phyloP scores from a whole-genome alignment of 176 grass and related monocot species.

The Elymus sibiricus region DNA sequence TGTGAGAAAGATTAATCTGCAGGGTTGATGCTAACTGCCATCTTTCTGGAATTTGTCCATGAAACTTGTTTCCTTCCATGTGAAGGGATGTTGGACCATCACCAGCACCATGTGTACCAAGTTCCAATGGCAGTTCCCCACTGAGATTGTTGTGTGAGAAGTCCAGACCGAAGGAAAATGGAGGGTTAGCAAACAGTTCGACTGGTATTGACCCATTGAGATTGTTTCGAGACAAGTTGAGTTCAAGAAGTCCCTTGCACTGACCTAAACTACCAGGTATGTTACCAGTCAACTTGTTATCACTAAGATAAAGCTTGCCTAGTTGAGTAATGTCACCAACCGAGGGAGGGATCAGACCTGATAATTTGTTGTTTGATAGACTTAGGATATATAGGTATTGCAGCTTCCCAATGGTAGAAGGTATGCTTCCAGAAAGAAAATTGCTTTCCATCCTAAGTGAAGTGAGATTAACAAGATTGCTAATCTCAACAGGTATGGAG shows the following conservation, averaged over 20 bases:
- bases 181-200: neutral
- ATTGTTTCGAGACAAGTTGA: conserved; percentile 35
- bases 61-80: conserved; percentile 17
- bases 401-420: conserved; percentile 37
- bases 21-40: neutral
- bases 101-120: neutral
- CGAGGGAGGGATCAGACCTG: conserved; percentile 33
- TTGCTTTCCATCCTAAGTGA: conserved; percentile 37
- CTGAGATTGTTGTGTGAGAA: neutral
- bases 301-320: conserved; percentile 25
- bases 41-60: neutral
- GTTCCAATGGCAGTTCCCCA: neutral
- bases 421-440: conserved; percentile 44
- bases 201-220: conserved; percentile 13
- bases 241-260: conserved; percentile 20
- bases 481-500: conserved; percentile 28
- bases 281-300: conserved; percentile 36
- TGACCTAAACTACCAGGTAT: conserved; percentile 34
- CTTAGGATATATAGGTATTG: conserved; percentile 11
- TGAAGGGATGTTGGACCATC: neutral
- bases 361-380: conserved; percentile 50
- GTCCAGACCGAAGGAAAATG: neutral
- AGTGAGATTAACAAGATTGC: conserved; percentile 38
- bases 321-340: conserved; percentile 39
- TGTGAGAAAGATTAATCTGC: conserved; percentile 4